Conservation (phyloP, 83 land plant genomes). For the Picea abies region DNA sequence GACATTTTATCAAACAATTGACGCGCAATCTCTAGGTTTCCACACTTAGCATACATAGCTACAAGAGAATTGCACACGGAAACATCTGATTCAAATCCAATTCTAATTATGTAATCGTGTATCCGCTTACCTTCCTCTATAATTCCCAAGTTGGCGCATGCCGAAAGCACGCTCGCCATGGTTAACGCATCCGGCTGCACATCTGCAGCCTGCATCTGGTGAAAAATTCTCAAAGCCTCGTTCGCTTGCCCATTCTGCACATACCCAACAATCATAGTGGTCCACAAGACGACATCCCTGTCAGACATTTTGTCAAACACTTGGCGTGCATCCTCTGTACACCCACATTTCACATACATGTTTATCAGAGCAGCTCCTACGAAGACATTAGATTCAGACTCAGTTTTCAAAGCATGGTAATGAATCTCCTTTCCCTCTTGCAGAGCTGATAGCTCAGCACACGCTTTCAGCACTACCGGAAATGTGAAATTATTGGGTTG, state of each 20-base stretch:
- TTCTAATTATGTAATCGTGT: conserved; percentile 40
- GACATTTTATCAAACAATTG: conserved; percentile 46
- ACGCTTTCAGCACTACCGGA: conserved; percentile 38
- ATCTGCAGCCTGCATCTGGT: conserved; percentile 23
- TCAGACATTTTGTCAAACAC: conserved; percentile 23
- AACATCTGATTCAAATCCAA: conserved; percentile 33
- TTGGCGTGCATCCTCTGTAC: conserved; percentile 1
- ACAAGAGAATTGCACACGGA: conserved; percentile 53
- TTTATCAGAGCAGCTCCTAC: conserved; percentile 42
- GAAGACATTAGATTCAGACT: conserved; percentile 28
- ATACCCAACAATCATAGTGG: conserved; percentile 24
- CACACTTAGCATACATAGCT: conserved; percentile 39
- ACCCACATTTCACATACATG: conserved; percentile 56
- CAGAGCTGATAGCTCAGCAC: conserved; percentile 26
- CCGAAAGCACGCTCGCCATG: conserved; percentile 31
- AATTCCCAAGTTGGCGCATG: conserved; percentile 33
- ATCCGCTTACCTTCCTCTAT: conserved; percentile 27
- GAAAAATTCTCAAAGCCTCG: conserved; percentile 21
- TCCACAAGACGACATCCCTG: conserved; percentile 29
- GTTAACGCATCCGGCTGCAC: conserved; percentile 37
- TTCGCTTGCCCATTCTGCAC: conserved; percentile 10
- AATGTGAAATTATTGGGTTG: conserved; percentile 40
- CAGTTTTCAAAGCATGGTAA: conserved; percentile 32
- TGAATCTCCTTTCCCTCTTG: conserved; percentile 40
- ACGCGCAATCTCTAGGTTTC: conserved; percentile 30